A percentile compares a stretch with the other conserved stretches of the same genome.
Conservation (phyloP, 805 yeast species). For the Sugiyamaella americana region DNA sequence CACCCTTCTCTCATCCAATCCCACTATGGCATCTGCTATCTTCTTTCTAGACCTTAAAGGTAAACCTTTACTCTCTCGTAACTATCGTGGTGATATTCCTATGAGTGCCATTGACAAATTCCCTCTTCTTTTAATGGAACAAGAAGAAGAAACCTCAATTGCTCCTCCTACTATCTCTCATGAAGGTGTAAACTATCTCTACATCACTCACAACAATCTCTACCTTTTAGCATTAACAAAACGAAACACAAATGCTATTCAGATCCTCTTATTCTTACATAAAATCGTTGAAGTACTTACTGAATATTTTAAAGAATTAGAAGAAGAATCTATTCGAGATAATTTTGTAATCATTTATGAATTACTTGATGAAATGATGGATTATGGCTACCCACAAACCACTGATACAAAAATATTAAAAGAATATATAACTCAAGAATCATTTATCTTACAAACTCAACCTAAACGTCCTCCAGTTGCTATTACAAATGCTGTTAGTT, state of each 20-base stretch:
- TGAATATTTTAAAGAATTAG: constrained; percentile 43
- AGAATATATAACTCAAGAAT: constrained; percentile 66
- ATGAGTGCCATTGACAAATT: constrained; percentile 52
- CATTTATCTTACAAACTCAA: constrained; percentile 35
- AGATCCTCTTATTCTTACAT: constrained; percentile 50
- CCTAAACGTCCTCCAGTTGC: constrained; percentile 63
- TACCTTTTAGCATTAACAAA: constrained; percentile 30
- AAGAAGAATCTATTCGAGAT: constrained; percentile 59
- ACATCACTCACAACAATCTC: constrained; percentile 47
- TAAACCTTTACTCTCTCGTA: constrained; percentile 59
- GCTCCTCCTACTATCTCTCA: constrained; percentile 43
- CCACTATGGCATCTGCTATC: constrained; percentile 59
- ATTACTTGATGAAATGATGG: constrained; percentile 83
- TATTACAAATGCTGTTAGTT: constrained; percentile 70
- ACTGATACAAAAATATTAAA: constrained; percentile 72
- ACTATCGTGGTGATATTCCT: constrained; percentile 67
- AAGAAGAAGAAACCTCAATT: constrained; percentile 31
- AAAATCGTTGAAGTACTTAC: constrained; percentile 41
- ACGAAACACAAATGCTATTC: constrained; percentile 45
- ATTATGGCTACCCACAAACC: constrained; percentile 78
- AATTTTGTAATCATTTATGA: constrained; percentile 73
- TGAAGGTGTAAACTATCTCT: constrained; percentile 52
- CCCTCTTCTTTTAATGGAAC: constrained; percentile 46
- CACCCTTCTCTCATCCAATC: not conserved
- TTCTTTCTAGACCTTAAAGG: constrained; percentile 66